Conservation (phyloP, 495 filamentous ascomycete species). For the Aspergillus taichungensis region DNA sequence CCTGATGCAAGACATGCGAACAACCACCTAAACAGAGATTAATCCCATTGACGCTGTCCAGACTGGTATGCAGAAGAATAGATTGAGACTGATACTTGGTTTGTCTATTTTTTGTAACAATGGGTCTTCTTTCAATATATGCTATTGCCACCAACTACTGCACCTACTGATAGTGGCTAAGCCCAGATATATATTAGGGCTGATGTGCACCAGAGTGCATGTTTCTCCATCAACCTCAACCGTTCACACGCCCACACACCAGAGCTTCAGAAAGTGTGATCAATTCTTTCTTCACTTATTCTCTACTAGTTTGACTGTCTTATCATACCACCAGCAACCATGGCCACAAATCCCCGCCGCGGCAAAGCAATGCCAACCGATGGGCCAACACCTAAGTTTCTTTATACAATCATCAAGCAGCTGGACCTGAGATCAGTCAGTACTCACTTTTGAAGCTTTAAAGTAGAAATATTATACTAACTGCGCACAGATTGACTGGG, state of each 20-base stretch:
- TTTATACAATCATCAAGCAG: slow-evolving; percentile 70
- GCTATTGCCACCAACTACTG: no score
- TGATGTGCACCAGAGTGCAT: slow-evolving; percentile 4
- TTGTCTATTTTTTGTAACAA: no score
- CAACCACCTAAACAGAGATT: no score
- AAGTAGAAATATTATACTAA: neutral
- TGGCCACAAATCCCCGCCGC: slow-evolving; percentile 21
- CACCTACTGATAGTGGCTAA: no score
- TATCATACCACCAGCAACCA: neutral
- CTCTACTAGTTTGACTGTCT: neutral
- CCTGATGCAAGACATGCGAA: no score
- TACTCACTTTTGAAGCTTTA: neutral
- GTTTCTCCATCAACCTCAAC: neutral
- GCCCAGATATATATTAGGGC: neutral
- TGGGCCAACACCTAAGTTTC: slow-evolving; percentile 45
- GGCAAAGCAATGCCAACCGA: slow-evolving; percentile 41
- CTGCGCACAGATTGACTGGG: slow-evolving; percentile 63
- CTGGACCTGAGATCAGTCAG: slow-evolving; percentile 64
- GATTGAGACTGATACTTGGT: no score
- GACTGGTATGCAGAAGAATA: no score
- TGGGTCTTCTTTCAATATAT: no score
- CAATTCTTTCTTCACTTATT: neutral
- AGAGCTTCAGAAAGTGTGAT: no score
- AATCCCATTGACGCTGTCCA: no score
- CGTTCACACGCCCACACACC: neutral